Conservation (phyloP, 192 early-diverging fungal species). For the Mortierella hygrophila region DNA sequence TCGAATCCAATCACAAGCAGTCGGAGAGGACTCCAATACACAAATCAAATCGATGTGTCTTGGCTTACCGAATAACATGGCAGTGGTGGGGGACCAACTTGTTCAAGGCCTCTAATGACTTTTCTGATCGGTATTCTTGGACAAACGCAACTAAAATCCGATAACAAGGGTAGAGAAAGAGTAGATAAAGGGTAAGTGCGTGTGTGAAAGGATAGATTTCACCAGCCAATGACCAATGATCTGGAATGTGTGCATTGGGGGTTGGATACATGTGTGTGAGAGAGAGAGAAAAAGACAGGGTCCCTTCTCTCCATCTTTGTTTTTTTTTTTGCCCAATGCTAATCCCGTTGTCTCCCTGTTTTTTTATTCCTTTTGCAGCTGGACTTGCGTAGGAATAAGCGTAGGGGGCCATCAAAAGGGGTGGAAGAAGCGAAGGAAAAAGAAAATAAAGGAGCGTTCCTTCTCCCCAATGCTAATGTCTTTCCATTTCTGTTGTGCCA, state of each 20-base stretch:
- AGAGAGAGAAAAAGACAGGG: conserved; percentile 18
- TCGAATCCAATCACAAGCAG: not conserved
- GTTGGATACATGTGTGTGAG: not conserved
- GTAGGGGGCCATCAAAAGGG: not conserved
- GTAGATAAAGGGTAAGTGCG: not conserved
- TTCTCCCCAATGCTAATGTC: too few relatives aligned
- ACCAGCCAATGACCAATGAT: not conserved
- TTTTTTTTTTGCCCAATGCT: not conserved
- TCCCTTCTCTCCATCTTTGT: not conserved
- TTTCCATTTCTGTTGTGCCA: too few relatives aligned
- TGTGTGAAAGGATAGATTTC: not conserved
- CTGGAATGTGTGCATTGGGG: conserved; percentile 4
- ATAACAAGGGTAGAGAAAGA: not conserved
- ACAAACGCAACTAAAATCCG: conserved; percentile 80
- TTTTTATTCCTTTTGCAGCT: not conserved
- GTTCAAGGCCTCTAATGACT: conserved; percentile 87
- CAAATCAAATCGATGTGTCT: not conserved
- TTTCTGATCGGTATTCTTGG: conserved; percentile 89
- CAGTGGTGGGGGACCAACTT: conserved; percentile 89
- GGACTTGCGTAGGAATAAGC: not conserved
- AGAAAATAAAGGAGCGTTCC: not conserved
- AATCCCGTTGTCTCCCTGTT: not conserved
- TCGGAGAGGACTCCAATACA: not conserved
- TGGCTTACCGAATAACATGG: conserved; percentile 77
- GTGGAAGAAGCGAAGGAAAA: not conserved